A percentile compares a stretch with the other conserved stretches of the same genome.
Conservation (phyloP, 371 early-diverging fungal species). For the Apophysomyces variabilis region DNA sequence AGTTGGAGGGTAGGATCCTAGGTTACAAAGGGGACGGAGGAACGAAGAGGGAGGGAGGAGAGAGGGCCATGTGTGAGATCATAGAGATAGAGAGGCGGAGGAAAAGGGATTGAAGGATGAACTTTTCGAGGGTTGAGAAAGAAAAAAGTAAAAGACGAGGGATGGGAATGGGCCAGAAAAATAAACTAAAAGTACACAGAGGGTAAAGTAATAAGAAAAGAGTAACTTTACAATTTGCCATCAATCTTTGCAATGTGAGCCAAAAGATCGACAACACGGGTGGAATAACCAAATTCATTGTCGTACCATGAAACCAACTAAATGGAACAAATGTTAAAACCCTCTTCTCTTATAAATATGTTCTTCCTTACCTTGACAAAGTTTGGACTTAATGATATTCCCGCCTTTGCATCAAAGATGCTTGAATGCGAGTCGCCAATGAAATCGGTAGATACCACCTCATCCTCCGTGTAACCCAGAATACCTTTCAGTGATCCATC, state of each 20-base stretch:
- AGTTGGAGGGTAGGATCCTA: constrained; percentile 2
- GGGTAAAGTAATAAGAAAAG: neutral
- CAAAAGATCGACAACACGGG: constrained; percentile 28
- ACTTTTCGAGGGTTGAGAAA: too few relatives aligned
- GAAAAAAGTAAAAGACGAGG: neutral
- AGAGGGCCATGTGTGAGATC: neutral
- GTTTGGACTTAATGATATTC: constrained; percentile 93
- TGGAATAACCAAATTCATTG: constrained; percentile 94
- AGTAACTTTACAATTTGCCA: constrained; percentile 20
- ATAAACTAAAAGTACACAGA: constrained; percentile 2
- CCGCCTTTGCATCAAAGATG: constrained; percentile 97
- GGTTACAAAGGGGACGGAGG: constrained; percentile 7
- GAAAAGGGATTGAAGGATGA: neutral
- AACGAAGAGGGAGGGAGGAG: neutral
- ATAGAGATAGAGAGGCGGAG: neutral
- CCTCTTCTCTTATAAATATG: neutral
- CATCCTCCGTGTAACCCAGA: constrained; percentile 95
- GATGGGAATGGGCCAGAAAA: neutral
- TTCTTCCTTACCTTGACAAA: constrained; percentile 84
- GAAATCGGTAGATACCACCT: constrained; percentile 98
- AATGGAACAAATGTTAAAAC: neutral
- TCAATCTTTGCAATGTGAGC: constrained; percentile 25
- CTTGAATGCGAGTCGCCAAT: constrained; percentile 88
- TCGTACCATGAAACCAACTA: constrained; percentile 95
- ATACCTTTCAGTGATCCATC: constrained; percentile 90